phyloP scores from a whole-genome alignment of 2,329 filamentous ascomycete genomes.

The Thielaviopsis musarum region DNA sequence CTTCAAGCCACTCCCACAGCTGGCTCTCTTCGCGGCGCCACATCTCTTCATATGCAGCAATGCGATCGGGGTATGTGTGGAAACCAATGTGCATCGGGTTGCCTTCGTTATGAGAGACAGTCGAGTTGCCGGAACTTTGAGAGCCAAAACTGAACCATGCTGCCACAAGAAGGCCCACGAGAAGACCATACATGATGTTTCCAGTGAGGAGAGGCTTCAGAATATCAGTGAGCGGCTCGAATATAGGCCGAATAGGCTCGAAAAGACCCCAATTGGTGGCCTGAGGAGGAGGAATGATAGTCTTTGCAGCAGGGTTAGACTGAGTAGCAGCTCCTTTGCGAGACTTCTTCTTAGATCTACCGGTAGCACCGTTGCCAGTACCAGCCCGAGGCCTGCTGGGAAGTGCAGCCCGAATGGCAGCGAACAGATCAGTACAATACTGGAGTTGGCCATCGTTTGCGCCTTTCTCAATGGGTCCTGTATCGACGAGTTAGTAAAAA shows the following conservation, averaged over 20 bases:
- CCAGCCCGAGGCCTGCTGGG: constrained; percentile 41
- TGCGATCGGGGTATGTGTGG: constrained; percentile 41
- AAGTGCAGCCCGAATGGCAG: constrained; percentile 56
- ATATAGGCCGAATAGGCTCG: constrained; percentile 55
- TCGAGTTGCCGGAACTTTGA: constrained; percentile 21
- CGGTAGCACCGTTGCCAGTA: constrained; percentile 27
- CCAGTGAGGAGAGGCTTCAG: constrained; percentile 55
- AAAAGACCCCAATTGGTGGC: constrained; percentile 56
- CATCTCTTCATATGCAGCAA: constrained; percentile 81
- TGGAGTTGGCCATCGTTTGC: constrained; percentile 75
- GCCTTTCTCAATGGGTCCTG: constrained; percentile 90
- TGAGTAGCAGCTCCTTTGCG: constrained; percentile 32
- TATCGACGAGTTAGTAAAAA: not conserved
- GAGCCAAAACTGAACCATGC: constrained; percentile 54
- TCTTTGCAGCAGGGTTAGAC: constrained; percentile 24
- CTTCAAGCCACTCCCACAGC: constrained; percentile 86
- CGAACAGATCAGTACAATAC: constrained; percentile 68
- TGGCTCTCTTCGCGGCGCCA: constrained; percentile 80
- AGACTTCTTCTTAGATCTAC: constrained; percentile 46
- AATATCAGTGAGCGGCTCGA: constrained; percentile 55
- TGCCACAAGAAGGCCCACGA: constrained; percentile 56
- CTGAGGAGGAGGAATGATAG: constrained; percentile 21
- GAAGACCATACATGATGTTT: constrained; percentile 60
- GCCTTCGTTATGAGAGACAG: constrained; percentile 16
- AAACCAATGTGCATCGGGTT: constrained; percentile 21